Conservation (phyloP, 768 basidiomycete genomes). For the Kwoniella pini region DNA sequence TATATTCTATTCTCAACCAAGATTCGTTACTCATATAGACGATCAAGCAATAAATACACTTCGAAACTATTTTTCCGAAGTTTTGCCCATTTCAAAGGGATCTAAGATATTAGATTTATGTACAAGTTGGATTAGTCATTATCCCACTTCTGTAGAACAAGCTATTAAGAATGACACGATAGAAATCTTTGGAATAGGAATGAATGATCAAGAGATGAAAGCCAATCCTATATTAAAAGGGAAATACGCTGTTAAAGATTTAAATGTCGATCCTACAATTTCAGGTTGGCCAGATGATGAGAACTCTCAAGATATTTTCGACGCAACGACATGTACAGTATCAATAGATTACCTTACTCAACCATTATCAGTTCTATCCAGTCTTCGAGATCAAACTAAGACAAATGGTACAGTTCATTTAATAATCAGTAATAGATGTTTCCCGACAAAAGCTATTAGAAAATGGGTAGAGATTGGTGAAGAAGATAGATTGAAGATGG, state of each 20-base stretch:
- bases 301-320: background rate
- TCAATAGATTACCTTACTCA: constrained; percentile 3
- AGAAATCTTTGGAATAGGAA: background rate
- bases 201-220: constrained; percentile 1
- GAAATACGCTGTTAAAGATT: constrained; percentile 1
- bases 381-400: background rate
- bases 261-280: background rate
- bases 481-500: constrained; percentile 1
- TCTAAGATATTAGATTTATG: constrained; percentile 7
- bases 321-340: constrained; percentile 5
- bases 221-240: background rate
- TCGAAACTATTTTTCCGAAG: background rate
- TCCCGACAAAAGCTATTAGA: background rate
- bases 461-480: background rate
- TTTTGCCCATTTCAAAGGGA: background rate
- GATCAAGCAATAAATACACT: background rate
- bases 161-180: background rate
- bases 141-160: background rate
- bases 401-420: background rate
- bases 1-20: background rate
- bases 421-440: constrained; percentile 8
- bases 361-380: background rate
- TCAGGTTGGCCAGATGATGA: background rate
- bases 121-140: constrained; percentile 6
- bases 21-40: constrained; percentile 5